Base-by-base conservation (phyloP, 768 basidiomycete species). In the Trametes cinnabarina region DNA sequence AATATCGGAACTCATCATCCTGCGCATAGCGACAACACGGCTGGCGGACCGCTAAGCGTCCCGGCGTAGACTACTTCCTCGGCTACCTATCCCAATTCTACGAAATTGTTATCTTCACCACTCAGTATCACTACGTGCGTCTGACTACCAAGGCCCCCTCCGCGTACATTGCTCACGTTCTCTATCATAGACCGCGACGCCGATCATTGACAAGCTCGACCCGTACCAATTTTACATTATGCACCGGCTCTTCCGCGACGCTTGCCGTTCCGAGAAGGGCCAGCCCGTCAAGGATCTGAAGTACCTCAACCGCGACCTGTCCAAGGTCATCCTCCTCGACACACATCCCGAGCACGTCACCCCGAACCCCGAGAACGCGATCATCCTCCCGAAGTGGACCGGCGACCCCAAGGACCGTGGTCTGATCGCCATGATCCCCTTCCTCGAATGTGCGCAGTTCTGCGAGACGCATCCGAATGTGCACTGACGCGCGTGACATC, bases 21-120 rank as follows among this genome's bases (percentile, higher is more conserved):
- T 17, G 32, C 48, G 19, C 41, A 32, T 58, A 97, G 94, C 85
- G 95, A 53, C 84, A 92, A 74, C 81, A 92, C 66, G 97, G 97
- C 50, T 99, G 97, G 96, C 80, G 93, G 63, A 98, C 96, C 3
- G 96, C 95, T 5, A 99, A 98, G 75, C 86, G 97, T 32, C 96
- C 97, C 1, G 97, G 97, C 4, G 91, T 94, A 15, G 97, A 99
- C 69, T 98, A 99, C 75, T 99, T 99, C 82, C 79, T 99, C 32
- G 95, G 85, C 25, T 99, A 99, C 71, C 83, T 99, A 47, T 92
- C 94, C 0, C 96, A 98, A 68, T 99, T 98, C 77, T 99, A 94
- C 71, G 97, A 99, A 77, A 84, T 98, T 56, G 96, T 98, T 32
- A 79, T 99, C 52, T 99, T 98, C 76, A 98, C 95, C 10, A 82